phyloP scores from a whole-genome alignment of 345 rosid species.

The Clarkia xantiana region DNA sequence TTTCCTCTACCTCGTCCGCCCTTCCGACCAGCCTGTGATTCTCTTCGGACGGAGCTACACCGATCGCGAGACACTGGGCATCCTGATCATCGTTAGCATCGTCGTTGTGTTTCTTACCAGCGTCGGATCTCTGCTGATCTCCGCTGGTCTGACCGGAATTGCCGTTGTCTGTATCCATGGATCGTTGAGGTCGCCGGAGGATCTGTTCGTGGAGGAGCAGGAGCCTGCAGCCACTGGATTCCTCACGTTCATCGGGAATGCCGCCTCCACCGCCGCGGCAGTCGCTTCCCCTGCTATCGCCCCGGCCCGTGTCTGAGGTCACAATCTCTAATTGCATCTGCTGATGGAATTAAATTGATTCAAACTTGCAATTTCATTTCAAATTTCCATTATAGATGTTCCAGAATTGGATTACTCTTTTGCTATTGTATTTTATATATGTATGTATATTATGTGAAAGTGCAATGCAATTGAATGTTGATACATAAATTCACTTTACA shows the following conservation, averaged over 20 bases:
- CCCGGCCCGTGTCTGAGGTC: conserved; percentile 19
- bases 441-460: too few relatives aligned
- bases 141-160: conserved; percentile 28
- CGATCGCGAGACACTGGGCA: conserved; percentile 38
- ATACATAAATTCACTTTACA: too few relatives aligned
- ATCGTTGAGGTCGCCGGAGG: conserved; percentile 37
- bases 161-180: conserved; percentile 36
- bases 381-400: too few relatives aligned
- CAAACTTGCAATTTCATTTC: background rate
- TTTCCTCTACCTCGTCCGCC: conserved; percentile 40
- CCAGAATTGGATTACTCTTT: too few relatives aligned
- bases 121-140: conserved; percentile 38
- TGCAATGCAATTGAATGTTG: too few relatives aligned
- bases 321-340: conserved; percentile 3
- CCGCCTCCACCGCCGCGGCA: conserved; percentile 30
- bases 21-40: conserved; percentile 32
- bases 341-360: background rate
- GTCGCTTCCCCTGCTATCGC: conserved; percentile 23
- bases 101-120: conserved; percentile 38
- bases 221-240: conserved; percentile 31
- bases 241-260: conserved; percentile 34
- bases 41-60: conserved; percentile 27
- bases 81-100: conserved; percentile 24
- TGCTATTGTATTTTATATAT: too few relatives aligned
- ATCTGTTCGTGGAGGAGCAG: conserved; percentile 43